These are phyloP conservation scores for Xylariaceae sp. DNA, from an alignment of 2,329 filamentous ascomycete genomes.

Conservation along the genomic window DNA sequence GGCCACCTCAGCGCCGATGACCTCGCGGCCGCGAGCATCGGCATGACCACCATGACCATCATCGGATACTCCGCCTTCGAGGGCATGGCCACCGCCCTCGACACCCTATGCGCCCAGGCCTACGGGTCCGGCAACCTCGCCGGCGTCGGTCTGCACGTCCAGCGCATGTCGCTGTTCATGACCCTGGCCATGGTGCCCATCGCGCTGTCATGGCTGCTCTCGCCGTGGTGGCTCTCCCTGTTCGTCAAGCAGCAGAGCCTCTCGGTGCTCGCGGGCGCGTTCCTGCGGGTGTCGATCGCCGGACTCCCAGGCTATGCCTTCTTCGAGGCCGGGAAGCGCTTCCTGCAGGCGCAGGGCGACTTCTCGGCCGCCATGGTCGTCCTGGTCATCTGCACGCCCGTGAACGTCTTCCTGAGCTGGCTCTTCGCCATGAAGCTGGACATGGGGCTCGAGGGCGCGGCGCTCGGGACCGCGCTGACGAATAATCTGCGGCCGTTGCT, in stretches of 20 bases:
- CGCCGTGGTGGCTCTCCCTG: conserved; percentile 39
- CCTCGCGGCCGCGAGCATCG: conserved; percentile 47
- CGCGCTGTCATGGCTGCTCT: conserved; percentile 43
- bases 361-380: conserved; percentile 46
- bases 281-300: conserved; percentile 43
- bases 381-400: conserved; percentile 41
- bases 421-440: conserved; percentile 37
- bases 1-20: conserved; percentile 49
- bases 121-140: conserved; percentile 44
- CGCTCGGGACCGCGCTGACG: conserved; percentile 43
- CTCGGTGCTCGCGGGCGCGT: conserved; percentile 44
- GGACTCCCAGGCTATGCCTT: conserved; percentile 49
- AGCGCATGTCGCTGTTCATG: conserved; percentile 49
- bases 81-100: conserved; percentile 46
- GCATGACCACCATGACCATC: conserved; percentile 51
- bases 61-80: conserved; percentile 47
- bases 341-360: conserved; percentile 50
- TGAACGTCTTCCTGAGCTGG: conserved; percentile 47
- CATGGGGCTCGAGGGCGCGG: conserved; percentile 47
- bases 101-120: conserved; percentile 48
- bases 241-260: conserved; percentile 44
- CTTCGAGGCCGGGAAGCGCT: conserved; percentile 51
- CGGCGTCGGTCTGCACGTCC: conserved; percentile 47
- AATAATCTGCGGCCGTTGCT: conserved; percentile 45
- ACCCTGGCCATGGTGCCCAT: conserved; percentile 42